Percentiles rank a stretch among this genome's conserved stretches.
These are phyloP conservation scores for Mycena alexandri DNA, from an alignment of 768 basidiomycete species.

Conservation along the genomic window DNA sequence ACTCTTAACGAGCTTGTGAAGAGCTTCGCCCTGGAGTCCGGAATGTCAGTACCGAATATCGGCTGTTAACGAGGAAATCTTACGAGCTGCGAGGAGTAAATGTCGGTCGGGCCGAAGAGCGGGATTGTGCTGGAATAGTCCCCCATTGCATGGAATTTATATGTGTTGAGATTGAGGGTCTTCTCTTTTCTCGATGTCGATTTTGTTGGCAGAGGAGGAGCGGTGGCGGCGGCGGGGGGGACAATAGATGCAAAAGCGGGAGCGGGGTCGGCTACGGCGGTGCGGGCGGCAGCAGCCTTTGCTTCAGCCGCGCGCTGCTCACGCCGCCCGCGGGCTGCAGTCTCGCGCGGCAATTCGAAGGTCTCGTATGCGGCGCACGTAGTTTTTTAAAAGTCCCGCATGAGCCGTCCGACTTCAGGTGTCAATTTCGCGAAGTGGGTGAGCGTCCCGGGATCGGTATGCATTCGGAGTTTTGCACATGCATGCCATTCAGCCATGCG, in stretches of 20 bases:
- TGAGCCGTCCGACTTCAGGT: conserved; percentile 35
- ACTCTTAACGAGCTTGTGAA: conserved; percentile 54
- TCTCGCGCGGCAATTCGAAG: conserved; percentile 45
- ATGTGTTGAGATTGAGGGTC: conserved; percentile 43
- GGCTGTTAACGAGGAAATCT: not conserved
- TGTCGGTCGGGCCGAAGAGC: conserved; percentile 42
- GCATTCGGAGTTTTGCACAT: conserved; percentile 52
- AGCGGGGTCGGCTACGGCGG: not conserved
- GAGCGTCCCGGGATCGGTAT: conserved; percentile 46
- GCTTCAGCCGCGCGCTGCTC: conserved; percentile 11
- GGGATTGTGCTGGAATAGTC: conserved; percentile 40
- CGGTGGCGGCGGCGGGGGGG: too few species aligned
- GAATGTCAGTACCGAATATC: conserved; percentile 1
- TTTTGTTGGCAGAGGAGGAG: too few species aligned
- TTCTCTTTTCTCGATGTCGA: conserved; percentile 25
- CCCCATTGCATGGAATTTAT: conserved; percentile 45
- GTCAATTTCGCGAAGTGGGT: conserved; percentile 40
- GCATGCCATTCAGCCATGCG: conserved; percentile 49
- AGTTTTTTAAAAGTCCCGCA: conserved; percentile 43
- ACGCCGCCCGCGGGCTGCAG: conserved; percentile 32
- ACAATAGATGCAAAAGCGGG: too few species aligned
- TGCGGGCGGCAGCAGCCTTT: not conserved
- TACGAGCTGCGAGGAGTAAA: conserved; percentile 40
- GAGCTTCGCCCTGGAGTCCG: conserved; percentile 53
- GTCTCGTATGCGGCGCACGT: conserved; percentile 45